phyloP scores from a whole-genome alignment of 352 stramenopile species.

The Phytophthora chlamydospora region DNA sequence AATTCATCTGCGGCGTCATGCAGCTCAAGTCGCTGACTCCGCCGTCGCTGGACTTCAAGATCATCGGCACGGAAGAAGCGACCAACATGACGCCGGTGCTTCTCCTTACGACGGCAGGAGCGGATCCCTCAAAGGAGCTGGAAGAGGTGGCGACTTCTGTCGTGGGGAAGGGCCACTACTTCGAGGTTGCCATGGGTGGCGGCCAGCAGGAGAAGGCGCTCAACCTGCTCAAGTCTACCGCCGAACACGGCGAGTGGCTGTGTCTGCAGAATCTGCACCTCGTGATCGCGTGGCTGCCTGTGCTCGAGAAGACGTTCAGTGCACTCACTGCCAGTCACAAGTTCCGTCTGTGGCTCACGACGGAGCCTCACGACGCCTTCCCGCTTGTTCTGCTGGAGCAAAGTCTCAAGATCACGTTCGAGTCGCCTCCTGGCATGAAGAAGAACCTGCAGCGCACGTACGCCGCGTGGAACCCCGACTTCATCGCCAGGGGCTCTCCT shows the following conservation, averaged over 20 bases:
- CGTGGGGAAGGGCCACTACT: slow-evolving; percentile 91
- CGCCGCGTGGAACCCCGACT: slow-evolving; percentile 82
- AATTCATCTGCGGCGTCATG: slow-evolving; percentile 91
- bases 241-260: slow-evolving; percentile 91
- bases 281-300: slow-evolving; percentile 93
- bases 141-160: slow-evolving; percentile 89
- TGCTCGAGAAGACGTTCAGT: slow-evolving; percentile 92
- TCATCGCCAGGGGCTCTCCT: slow-evolving; percentile 54
- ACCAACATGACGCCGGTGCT: slow-evolving; percentile 86
- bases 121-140: slow-evolving; percentile 94
- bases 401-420: slow-evolving; percentile 95
- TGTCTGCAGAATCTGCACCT: slow-evolving; percentile 97
- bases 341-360: slow-evolving; percentile 96
- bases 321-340: slow-evolving; percentile 70
- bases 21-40: slow-evolving; percentile 89
- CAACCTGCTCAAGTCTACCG: slow-evolving; percentile 73
- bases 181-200: slow-evolving; percentile 95
- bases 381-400: slow-evolving; percentile 92
- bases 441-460: slow-evolving; percentile 96
- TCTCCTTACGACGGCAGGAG: slow-evolving; percentile 92
- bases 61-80: slow-evolving; percentile 69
- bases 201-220: slow-evolving; percentile 94
- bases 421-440: slow-evolving; percentile 95
- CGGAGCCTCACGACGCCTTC: slow-evolving; percentile 92
- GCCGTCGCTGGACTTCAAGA: slow-evolving; percentile 78